Evolutionary conservation across 495 filamentous ascomycete species (phyloP), one percentile per base, ranked within the genome.

Genomic region (Aspergillus sclerotiicarbonarius): DNA sequence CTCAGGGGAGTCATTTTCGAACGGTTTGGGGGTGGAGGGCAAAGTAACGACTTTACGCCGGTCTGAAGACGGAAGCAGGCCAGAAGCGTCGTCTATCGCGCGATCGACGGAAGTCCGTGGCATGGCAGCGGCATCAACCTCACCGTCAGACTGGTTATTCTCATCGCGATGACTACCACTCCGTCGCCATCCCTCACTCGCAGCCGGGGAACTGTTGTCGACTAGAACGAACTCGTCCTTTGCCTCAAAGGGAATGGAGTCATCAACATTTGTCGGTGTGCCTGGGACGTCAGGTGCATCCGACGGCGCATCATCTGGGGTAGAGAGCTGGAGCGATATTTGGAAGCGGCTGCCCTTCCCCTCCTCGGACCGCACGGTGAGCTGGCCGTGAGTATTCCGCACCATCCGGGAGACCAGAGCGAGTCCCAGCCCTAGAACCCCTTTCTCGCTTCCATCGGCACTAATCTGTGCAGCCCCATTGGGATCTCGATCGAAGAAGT

Each of bases 311-410:
- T 58, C 69, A 18, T 73, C 68, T 2, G 71, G 71, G 8, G 73
- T 35, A 12, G 64, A 56, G 44, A 78, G 77, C 12, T 72, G 68
- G n/a, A 78, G 56, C 20, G 68, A 62, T 29, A 77, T 73, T 55
- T 79, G 82, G 62, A 98, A 95, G 30, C 88, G 81, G 31, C 91
- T 93, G 1, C 93, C 93, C 63, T 88, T 90, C 0, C 90, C 89
- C 68, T 88, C 82, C 67, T 96, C 91, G 0, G 92, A 96, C 61
- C 92, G 95, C 6, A 98, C 76, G 20, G 90, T 83, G 18, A 98
- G 70, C 58, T 96, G 93, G 0, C 93, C 93, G 53, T 93, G 86
- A 88, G 96, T 92, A 63, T 90, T 96, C n/a, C 84, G 82, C 19
- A 96, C 77, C 46, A 90, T 90, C 20, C 92, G 80, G 41, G 93